Evolutionary conservation across 2,329 filamentous ascomycete species (phyloP), one percentile per base, ranked within the genome.

Genomic region (Paraconiothyrium brasiliense): DNA sequence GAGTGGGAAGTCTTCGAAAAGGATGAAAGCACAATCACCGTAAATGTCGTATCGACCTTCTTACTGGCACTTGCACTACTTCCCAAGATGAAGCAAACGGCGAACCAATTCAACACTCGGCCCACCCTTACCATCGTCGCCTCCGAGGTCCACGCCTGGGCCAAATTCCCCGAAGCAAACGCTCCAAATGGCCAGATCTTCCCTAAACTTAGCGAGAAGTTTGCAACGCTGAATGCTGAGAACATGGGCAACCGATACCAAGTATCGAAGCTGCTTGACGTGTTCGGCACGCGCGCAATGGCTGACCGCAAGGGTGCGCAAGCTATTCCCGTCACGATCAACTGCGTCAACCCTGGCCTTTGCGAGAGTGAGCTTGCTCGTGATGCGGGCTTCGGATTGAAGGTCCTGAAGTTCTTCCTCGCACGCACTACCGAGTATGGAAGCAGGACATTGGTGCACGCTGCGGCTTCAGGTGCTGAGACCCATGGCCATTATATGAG

Each of bases 401-500:
- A 14, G 0, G 35, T 75, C 8, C 7, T 70, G n/a, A 63, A 67
- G 8, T 55, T 67, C 11, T 16, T 75, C 4, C 61, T 78, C 14
- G 79, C 75, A 4, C 67, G 80, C 1, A 76, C 71, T 1, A 80
- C 78, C 0, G 80, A 82, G 60, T 76, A 78, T 1, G 81, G 82
- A 0, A 72, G 71, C 9, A 64, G 81, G 24, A 82, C 76, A 1
- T 68, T 83, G n/a, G 79, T 81, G 0, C 69, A 78, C 62, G 80
- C 77, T 0, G 80, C 73, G 3, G 54, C 68, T 7, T 67, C 64
- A 20, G 80, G 80, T 0, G 58, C 64, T 3, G 76, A 80, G 61
- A 75, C 67, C 1, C 80, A 83, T 65, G 81, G 81, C 0, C 68
- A 78, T 64, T 83, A 81, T 61, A 54, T 82, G 49, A 75, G 69